Percentiles rank a stretch among this genome's conserved stretches.
Conservation (phyloP, 306 rosid genomes). For the Astragalus membranaceus region DNA sequence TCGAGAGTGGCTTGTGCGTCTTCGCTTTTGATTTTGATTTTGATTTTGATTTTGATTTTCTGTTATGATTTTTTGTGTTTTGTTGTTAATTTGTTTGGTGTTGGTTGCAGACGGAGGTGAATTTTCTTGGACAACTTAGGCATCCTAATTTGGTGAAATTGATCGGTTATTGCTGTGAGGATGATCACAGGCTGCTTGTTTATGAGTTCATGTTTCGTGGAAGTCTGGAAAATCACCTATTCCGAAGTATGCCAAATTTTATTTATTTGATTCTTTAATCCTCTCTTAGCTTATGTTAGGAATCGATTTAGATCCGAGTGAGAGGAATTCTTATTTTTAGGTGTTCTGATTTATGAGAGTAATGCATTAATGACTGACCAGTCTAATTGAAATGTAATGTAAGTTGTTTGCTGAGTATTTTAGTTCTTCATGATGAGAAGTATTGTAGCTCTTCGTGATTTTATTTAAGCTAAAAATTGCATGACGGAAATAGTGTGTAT, state of each 20-base stretch:
- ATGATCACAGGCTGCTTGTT: conserved; percentile 90
- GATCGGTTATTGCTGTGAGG: conserved; percentile 99
- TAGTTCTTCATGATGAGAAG: background rate
- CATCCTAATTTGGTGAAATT: conserved; percentile 94
- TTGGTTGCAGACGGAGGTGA: conserved; percentile 75
- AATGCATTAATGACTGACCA: background rate
- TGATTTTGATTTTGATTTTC: background rate
- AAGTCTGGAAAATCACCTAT: conserved; percentile 90
- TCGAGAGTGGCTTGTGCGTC: conserved; percentile 91
- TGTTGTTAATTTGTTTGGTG: background rate
- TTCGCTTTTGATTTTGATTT: background rate
- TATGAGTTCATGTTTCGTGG: conserved; percentile 99
- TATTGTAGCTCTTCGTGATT: background rate
- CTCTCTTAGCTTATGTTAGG: background rate
- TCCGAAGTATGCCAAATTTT: conserved; percentile 63
- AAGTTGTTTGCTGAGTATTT: background rate
- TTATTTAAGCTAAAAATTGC: background rate
- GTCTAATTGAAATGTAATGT: background rate
- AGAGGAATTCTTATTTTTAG: background rate
- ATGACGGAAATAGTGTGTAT: background rate
- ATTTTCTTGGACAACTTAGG: conserved; percentile 94
- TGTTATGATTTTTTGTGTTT: background rate
- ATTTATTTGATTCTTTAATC: background rate
- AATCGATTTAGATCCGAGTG: conserved; percentile 4
- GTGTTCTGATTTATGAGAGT: background rate